These are phyloP conservation scores for Saccharomycopsis fermentans DNA, from an alignment of 805 yeast genomes.

Conservation along the genomic window DNA sequence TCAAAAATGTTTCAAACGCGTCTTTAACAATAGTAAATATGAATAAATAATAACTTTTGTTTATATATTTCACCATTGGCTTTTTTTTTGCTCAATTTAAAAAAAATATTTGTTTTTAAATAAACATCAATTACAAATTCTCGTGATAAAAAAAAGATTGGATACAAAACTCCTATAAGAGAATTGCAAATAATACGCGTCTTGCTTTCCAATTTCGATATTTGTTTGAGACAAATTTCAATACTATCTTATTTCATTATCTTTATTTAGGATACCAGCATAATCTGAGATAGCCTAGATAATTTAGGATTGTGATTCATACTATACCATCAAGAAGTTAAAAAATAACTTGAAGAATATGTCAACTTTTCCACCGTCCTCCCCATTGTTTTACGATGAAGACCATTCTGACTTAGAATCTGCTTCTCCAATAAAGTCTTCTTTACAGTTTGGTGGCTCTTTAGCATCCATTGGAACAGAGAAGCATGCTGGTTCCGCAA, in stretches of 20 bases:
- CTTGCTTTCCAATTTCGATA: background rate
- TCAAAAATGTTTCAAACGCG: background rate
- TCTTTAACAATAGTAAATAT: background rate
- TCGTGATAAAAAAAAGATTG: background rate
- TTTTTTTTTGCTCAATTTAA: background rate
- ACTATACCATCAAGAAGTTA: background rate
- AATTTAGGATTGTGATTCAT: background rate
- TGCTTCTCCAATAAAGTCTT: background rate
- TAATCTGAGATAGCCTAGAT: no score
- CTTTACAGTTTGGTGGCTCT: background rate
- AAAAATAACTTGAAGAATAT: background rate
- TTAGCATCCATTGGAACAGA: background rate
- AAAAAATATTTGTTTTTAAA: background rate
- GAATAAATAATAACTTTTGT: background rate
- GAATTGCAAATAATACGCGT: background rate
- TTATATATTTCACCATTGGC: background rate
- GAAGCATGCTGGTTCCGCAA: background rate
- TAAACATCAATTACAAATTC: background rate
- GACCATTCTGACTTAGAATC: background rate
- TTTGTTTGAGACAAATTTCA: background rate
- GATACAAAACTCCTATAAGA: background rate
- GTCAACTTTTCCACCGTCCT: conserved; percentile 9
- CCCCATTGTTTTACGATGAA: conserved; percentile 8
- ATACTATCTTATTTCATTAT: no score
- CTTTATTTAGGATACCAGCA: no score